Evolutionary conservation across 768 basidiomycete species (phyloP).

Genomic region (Macrolepiota dolichaula): DNA sequence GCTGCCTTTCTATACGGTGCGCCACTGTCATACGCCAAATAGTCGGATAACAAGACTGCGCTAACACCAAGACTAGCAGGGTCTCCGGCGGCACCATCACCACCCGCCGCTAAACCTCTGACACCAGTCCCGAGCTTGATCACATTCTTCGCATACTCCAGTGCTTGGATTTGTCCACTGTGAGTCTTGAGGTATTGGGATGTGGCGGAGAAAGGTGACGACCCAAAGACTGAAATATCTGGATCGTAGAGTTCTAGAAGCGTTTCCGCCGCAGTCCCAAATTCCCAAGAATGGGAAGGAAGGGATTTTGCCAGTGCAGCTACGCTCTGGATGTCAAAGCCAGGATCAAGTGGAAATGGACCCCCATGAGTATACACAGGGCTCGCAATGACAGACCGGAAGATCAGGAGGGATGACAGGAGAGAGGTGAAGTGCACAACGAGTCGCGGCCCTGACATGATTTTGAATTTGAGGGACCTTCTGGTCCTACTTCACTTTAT

Average conservation of each 20-base stretch:
- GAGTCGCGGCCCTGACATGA: background rate
- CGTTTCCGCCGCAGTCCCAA: conserved; percentile 37
- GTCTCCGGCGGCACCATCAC: conserved; percentile 41
- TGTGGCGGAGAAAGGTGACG: conserved; percentile 29
- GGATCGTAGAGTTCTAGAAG: conserved; percentile 42
- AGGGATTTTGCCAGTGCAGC: conserved; percentile 28
- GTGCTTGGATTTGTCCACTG: conserved; percentile 19
- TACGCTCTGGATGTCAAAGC: conserved; percentile 33
- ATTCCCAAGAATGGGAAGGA: conserved; percentile 47
- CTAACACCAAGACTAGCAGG: conserved; percentile 47
- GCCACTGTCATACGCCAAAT: conserved; percentile 12
- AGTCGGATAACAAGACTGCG: conserved; percentile 40
- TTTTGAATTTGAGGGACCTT: too few relatives aligned
- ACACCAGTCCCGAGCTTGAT: conserved; percentile 32
- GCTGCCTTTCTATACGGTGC: conserved; percentile 30
- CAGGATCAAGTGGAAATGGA: conserved; percentile 29
- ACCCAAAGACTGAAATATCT: conserved; percentile 35
- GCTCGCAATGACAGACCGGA: background rate
- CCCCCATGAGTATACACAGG: background rate
- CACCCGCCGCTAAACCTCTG: conserved; percentile 31
- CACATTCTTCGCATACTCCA: conserved; percentile 36
- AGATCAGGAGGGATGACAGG: background rate
- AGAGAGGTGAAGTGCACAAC: background rate
- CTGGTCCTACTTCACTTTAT: background rate
- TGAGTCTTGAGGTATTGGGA: conserved; percentile 18